A percentile compares a stretch with the other conserved stretches of the same genome.
phyloP scores from a whole-genome alignment of 2,329 filamentous ascomycete genomes.

The Cryphonectria naterciae region DNA sequence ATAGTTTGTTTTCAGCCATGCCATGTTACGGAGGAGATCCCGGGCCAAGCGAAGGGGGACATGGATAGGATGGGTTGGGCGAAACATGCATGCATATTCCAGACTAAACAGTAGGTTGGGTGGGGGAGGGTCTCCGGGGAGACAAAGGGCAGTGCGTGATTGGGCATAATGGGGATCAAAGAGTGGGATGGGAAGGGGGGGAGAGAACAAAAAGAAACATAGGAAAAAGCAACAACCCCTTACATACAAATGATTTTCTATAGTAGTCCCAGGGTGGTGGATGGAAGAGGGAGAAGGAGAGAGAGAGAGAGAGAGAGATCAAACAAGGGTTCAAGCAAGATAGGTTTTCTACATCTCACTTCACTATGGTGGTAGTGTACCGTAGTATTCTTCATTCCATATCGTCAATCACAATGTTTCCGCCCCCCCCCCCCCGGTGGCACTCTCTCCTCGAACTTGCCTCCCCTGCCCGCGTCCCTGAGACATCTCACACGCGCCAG shows the following conservation, averaged over 20 bases:
- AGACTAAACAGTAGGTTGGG: neutral
- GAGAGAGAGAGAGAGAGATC: no score
- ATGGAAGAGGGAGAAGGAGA: neutral
- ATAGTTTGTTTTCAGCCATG: neutral
- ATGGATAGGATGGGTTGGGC: neutral
- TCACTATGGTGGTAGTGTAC: neutral
- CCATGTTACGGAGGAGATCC: neutral
- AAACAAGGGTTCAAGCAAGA: neutral
- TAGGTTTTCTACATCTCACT: neutral
- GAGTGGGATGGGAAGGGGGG: neutral
- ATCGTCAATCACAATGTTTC: no score
- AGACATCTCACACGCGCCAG: neutral
- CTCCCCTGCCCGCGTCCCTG: neutral
- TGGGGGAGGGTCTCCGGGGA: neutral
- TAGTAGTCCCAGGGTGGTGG: no score
- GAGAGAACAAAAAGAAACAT: neutral
- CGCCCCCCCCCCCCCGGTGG: no score
- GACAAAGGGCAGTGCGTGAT: neutral
- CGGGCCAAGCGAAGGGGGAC: neutral
- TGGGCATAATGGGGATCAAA: neutral
- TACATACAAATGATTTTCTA: neutral
- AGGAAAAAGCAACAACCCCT: neutral
- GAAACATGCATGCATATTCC: constrained; percentile 13
- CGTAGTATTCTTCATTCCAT: neutral
- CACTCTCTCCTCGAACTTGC: neutral